Evolutionary conservation across 306 rosid species (phyloP).

Genomic region (barrel medic (Medicago truncatula)): MtrunA17r5.0-ANR NC_053046.1:26114501-26115000

Average conservation of each 20-base stretch:
- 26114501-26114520: constrained; percentile 62
- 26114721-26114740: constrained; percentile 55
- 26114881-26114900: neutral
- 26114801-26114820: constrained; percentile 87
- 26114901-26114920: neutral
- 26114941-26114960: neutral
- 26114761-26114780: constrained; percentile 81
- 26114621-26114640: constrained; percentile 40
- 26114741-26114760: constrained; percentile 85
- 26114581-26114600: constrained; percentile 34
- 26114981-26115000: neutral
- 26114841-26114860: neutral
- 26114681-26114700: constrained; percentile 74
- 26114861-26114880: neutral
- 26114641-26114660: constrained; percentile 47
- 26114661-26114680: constrained; percentile 60
- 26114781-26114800: constrained; percentile 85
- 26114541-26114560: constrained; percentile 48
- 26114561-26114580: constrained; percentile 32
- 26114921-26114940: neutral
- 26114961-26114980: neutral
- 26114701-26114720: constrained; percentile 62
- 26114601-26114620: constrained; percentile 33
- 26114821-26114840: constrained; percentile 41
- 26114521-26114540: constrained; percentile 77